A percentile compares a stretch with the other conserved stretches of the same genome.
Evolutionary conservation across 139 green algal species (phyloP).

Genomic region (Closterium sp.): DNA sequence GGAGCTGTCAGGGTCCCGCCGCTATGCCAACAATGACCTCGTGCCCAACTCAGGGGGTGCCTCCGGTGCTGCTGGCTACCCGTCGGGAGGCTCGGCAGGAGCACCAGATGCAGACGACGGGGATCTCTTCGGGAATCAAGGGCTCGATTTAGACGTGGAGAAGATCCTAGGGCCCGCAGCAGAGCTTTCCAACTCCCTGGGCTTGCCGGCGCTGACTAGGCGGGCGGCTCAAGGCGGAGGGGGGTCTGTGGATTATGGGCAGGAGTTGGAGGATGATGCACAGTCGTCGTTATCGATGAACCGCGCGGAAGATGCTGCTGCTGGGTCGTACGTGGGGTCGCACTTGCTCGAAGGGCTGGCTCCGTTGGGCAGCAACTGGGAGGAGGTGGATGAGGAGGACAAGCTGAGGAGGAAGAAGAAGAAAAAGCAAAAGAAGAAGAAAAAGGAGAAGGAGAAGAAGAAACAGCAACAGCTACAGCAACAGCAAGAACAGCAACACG

Average conservation of each 20-base stretch:
- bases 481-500: background rate
- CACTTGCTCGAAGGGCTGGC: background rate
- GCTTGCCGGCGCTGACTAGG: background rate
- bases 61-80: background rate
- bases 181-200: background rate
- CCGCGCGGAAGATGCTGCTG: background rate
- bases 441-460: background rate
- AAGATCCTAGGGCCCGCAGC: background rate
- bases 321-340: background rate
- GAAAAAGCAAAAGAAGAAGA: background rate
- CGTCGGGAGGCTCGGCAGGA: background rate
- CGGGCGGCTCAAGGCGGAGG: background rate
- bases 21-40: background rate
- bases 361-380: background rate
- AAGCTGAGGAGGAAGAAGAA: background rate
- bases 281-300: background rate
- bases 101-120: background rate
- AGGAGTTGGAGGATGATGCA: background rate
- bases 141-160: background rate
- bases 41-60: background rate
- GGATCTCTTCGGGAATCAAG: background rate
- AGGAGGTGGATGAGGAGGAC: background rate
- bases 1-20: background rate
- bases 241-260: background rate
- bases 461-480: background rate